Evolutionary conservation across 2,329 filamentous ascomycete genomes (phyloP).

Genomic region (Biscogniauxia mediterranea): DNA sequence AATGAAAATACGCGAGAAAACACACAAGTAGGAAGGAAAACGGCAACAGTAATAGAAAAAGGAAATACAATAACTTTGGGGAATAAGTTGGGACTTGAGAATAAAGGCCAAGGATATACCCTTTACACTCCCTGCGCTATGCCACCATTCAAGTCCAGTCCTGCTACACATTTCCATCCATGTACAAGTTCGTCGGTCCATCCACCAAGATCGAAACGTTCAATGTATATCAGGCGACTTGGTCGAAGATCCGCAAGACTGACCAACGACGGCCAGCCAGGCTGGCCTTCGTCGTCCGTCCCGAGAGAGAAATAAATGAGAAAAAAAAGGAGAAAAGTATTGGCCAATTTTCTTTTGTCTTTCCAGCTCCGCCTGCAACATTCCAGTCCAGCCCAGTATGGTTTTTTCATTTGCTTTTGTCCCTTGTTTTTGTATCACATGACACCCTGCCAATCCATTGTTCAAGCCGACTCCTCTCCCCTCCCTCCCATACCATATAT

Average conservation of each 20-base stretch:
- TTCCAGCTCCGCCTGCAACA: slow-evolving; percentile 40
- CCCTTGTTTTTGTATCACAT: slow-evolving; percentile 19
- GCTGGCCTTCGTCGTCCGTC: slow-evolving; percentile 22
- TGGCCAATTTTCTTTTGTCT: slow-evolving; percentile 36
- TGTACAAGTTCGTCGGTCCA: slow-evolving; percentile 32
- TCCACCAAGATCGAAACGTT: slow-evolving; percentile 28
- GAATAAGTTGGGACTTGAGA: slow-evolving; percentile 27
- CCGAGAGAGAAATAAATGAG: slow-evolving; percentile 11
- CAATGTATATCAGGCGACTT: slow-evolving; percentile 31
- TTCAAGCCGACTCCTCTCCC: slow-evolving; percentile 13
- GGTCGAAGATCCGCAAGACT: slow-evolving; percentile 24
- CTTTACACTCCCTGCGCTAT: slow-evolving; percentile 38
- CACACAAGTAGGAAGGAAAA: slow-evolving; percentile 19
- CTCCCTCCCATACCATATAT: slow-evolving; percentile 35
- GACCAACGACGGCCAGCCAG: slow-evolving; percentile 24
- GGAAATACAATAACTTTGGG: slow-evolving; percentile 27
- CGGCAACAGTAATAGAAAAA: slow-evolving; percentile 23
- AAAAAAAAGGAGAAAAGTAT: slow-evolving; percentile 8
- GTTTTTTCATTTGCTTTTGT: slow-evolving; percentile 3
- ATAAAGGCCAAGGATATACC: slow-evolving; percentile 34
- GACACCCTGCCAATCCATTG: slow-evolving; percentile 31
- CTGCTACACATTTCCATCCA: slow-evolving; percentile 33
- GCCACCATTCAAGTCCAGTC: slow-evolving; percentile 32
- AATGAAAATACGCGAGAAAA: slow-evolving; percentile 14
- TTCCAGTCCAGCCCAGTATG: slow-evolving; percentile 28